phyloP scores from a whole-genome alignment of 352 stramenopile species.

The Pilasporangium apinafurcum region DNA sequence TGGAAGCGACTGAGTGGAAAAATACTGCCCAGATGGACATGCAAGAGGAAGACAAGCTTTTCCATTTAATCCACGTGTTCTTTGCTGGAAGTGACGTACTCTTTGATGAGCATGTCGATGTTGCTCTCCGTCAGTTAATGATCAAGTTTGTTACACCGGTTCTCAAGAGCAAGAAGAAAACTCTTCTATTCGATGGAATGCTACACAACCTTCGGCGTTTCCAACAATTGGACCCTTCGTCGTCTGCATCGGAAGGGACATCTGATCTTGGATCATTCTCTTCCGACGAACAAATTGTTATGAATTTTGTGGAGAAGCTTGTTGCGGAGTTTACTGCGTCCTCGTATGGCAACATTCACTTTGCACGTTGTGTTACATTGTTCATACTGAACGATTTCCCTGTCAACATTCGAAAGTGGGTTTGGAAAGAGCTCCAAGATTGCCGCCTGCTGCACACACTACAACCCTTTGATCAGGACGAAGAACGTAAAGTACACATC shows the following conservation, averaged over 20 bases:
- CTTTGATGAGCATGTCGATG: constrained; percentile 59
- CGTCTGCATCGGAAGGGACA: constrained; percentile 1
- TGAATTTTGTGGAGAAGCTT: constrained; percentile 65
- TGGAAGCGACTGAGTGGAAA: constrained; percentile 19
- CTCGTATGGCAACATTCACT: constrained; percentile 61
- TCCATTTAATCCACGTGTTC: constrained; percentile 69
- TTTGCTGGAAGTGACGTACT: constrained; percentile 67
- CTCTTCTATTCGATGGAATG: constrained; percentile 36
- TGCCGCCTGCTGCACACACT: constrained; percentile 47
- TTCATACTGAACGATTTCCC: constrained; percentile 54
- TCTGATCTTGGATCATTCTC: constrained; percentile 19
- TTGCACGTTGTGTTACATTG: constrained; percentile 59
- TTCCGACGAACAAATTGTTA: constrained; percentile 40
- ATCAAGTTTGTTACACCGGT: constrained; percentile 32
- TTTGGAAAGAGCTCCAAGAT: constrained; percentile 66
- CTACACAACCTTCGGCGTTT: constrained; percentile 42
- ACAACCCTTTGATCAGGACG: constrained; percentile 17
- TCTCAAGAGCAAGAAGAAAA: constrained; percentile 2
- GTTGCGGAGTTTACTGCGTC: constrained; percentile 58
- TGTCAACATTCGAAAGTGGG: constrained; percentile 39
- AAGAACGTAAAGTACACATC: constrained; percentile 7
- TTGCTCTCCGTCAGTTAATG: constrained; percentile 40
- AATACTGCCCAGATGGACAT: constrained; percentile 5
- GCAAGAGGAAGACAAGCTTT: constrained; percentile 59
- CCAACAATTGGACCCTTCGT: constrained; percentile 28